These are phyloP conservation scores for Dalbergia cochinchinensis DNA, from an alignment of 306 rosid genomes.

Conservation along the genomic window DNA sequence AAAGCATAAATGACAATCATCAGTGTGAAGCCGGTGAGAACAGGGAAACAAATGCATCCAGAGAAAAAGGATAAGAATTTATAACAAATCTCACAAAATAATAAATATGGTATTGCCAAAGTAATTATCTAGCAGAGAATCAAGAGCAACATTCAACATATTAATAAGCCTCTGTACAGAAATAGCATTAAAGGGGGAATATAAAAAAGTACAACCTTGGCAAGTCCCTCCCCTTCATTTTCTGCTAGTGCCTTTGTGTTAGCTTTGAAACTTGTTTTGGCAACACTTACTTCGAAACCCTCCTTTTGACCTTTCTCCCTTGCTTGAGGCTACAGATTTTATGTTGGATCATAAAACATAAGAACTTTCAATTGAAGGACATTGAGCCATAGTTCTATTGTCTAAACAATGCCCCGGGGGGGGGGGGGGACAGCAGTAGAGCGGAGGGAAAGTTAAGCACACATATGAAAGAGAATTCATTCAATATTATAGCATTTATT, in stretches of 20 bases:
- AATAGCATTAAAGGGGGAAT: conserved; percentile 35
- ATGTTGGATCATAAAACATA: conserved; percentile 37
- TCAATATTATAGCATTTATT: background rate
- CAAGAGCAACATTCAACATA: conserved; percentile 5
- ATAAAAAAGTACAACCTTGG: conserved; percentile 68
- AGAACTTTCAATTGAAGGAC: conserved; percentile 29
- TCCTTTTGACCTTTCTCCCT: conserved; percentile 87
- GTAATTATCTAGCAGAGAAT: background rate
- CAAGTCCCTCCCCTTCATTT: conserved; percentile 98
- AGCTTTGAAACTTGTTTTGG: conserved; percentile 98
- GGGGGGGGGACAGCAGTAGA: conserved; percentile 15
- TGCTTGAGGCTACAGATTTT: conserved; percentile 87
- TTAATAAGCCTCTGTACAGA: background rate
- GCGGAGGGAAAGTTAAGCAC: conserved; percentile 19
- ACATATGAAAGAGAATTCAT: conserved; percentile 10
- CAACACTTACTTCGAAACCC: conserved; percentile 87
- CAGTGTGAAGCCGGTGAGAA: conserved; percentile 13
- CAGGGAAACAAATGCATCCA: conserved; percentile 24
- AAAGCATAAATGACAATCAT: conserved; percentile 46
- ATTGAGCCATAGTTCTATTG: conserved; percentile 11
- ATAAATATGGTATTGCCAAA: conserved; percentile 12
- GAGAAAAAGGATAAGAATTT: conserved; percentile 10
- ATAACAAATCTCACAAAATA: conserved; percentile 17
- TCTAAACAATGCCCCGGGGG: background rate
- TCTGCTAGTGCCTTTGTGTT: conserved; percentile 98